Conservation (phyloP, 257 asterid species). For the Solanum tacnaense region DNA sequence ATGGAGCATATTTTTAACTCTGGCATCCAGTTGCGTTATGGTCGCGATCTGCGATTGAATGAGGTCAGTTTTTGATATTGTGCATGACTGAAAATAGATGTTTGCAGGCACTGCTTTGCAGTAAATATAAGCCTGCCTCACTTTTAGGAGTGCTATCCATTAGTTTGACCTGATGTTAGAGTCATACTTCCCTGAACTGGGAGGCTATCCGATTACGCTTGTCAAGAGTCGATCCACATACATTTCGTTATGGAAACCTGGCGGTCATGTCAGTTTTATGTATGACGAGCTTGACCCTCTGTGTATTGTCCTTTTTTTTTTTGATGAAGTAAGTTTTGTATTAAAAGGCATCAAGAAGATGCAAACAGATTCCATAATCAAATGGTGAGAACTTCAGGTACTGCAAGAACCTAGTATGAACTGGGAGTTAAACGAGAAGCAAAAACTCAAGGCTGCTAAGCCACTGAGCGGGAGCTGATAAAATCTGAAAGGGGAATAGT, state of each 20-base stretch:
- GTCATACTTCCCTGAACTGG: neutral
- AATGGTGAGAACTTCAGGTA: neutral
- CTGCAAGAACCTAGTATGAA: neutral
- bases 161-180: neutral
- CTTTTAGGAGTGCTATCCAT: neutral
- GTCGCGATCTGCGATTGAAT: constrained; percentile 89
- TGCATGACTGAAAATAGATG: neutral
- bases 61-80: constrained; percentile 42
- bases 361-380: neutral
- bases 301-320: neutral
- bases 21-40: constrained; percentile 84
- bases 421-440: neutral
- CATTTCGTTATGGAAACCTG: neutral
- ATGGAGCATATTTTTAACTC: constrained; percentile 93
- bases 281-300: neutral
- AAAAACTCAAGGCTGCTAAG: neutral
- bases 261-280: neutral
- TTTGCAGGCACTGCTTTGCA: neutral
- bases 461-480: neutral
- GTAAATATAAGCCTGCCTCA: neutral
- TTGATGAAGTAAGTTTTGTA: neutral
- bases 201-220: neutral
- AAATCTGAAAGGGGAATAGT: neutral
- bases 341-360: neutral
- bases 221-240: neutral